Conservation (phyloP, 805 yeast species). For the Yarrowia divulgata region DNA sequence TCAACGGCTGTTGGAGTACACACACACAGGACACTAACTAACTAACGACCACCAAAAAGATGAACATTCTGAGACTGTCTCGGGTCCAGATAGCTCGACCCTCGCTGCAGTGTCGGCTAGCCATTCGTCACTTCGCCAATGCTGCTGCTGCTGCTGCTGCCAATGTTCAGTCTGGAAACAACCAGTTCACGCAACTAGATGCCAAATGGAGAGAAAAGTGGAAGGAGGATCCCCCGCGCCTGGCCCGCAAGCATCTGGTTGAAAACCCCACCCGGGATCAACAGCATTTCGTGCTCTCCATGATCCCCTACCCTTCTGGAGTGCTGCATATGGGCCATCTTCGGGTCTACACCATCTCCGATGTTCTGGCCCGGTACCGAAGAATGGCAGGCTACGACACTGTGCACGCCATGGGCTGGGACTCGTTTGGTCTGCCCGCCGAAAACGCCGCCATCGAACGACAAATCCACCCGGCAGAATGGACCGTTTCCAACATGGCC, state of each 20-base stretch:
- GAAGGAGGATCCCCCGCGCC: constrained; percentile 43
- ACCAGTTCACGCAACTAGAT: constrained; percentile 44
- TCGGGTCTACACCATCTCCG: constrained; percentile 90
- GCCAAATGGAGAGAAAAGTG: constrained; percentile 49
- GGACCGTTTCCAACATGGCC: constrained; percentile 83
- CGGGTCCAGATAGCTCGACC: constrained; percentile 22
- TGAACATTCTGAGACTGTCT: constrained; percentile 34
- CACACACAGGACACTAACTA: neutral
- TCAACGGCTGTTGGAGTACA: constrained; percentile 5
- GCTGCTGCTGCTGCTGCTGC: constrained; percentile 36
- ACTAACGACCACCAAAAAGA: neutral
- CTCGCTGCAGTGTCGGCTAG: constrained; percentile 34
- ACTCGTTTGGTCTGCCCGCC: constrained; percentile 97
- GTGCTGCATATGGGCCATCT: constrained; percentile 91
- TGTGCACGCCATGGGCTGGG: constrained; percentile 99
- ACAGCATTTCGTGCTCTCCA: constrained; percentile 70
- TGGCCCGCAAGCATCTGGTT: constrained; percentile 27
- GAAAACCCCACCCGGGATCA: constrained; percentile 27
- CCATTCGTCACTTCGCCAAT: constrained; percentile 14
- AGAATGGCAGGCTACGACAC: constrained; percentile 79
- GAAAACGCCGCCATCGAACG: constrained; percentile 97
- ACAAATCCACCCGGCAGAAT: constrained; percentile 73
- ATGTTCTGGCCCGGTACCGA: constrained; percentile 78
- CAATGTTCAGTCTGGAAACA: neutral
- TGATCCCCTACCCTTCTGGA: constrained; percentile 98